Conservation (phyloP, 2,329 filamentous ascomycete genomes). For the Colletotrichum siamense region DNA sequence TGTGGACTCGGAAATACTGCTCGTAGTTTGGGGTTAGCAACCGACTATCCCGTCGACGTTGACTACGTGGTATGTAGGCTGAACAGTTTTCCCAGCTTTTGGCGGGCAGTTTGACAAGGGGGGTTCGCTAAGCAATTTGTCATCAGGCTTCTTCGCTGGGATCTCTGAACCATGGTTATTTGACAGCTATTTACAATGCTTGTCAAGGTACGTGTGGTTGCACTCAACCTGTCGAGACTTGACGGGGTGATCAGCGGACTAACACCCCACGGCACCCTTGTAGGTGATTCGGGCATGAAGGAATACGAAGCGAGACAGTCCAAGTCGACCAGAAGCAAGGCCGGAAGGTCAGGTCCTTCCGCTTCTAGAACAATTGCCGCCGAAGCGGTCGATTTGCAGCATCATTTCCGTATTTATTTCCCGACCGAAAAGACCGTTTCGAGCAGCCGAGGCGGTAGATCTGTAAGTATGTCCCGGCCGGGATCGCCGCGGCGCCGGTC, state of each 20-base stretch:
- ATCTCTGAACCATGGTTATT: constrained; percentile 70
- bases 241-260: background rate
- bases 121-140: constrained; percentile 13
- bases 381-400: constrained; percentile 32
- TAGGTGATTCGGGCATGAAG: constrained; percentile 49
- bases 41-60: constrained; percentile 62
- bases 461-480: constrained; percentile 43
- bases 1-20: constrained; percentile 76
- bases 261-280: background rate
- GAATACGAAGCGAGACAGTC: constrained; percentile 48
- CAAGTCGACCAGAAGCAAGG: constrained; percentile 33
- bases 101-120: constrained; percentile 20
- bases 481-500: constrained; percentile 11
- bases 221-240: constrained; percentile 4
- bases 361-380: background rate
- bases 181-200: constrained; percentile 61
- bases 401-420: constrained; percentile 78
- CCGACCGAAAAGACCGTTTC: constrained; percentile 75
- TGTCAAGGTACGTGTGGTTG: constrained; percentile 51
- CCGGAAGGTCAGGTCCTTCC: background rate
- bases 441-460: constrained; percentile 66
- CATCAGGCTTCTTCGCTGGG: constrained; percentile 80
- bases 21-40: constrained; percentile 64
- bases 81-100: constrained; percentile 1
- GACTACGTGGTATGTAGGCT: constrained; percentile 70